Base-by-base conservation (phyloP, 2,329 filamentous ascomycete species). In the Mollisia scopiformis region DNA sequence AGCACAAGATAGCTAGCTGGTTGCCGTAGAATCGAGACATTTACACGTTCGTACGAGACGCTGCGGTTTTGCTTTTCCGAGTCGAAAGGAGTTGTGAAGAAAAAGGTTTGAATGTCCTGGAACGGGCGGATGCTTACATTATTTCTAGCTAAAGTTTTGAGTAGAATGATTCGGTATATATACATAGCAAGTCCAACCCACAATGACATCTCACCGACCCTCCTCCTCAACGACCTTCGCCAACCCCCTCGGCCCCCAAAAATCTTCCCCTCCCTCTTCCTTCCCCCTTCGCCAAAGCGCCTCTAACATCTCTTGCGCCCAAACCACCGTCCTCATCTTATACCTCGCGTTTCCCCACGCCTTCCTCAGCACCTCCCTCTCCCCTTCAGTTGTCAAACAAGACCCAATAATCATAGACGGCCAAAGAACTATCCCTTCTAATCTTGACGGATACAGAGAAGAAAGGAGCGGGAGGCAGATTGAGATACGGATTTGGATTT, bases 381-480 rank as follows among this genome's bases (percentile, higher is more conserved):
- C 46, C 19, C 46, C 28, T 31, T 53, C 19, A n/a, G 37, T 46
- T 11, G n/a, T 43, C 28, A 61, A 14, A 46, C 58, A 57, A 27
- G 47, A 53, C 2, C 58, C 47, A n/a, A 61, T 46, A 5, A 60
- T 57, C 31, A 60, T 30, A 1, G 35, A 30, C 2, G 58, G 58
- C 58, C 58, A 60, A 8, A 60, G 19, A 2, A 56, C 41, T 10
- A 60, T 19, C 11, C 58, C 47, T 37, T 51, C 58, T 37, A 56
- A 35, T 14, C 46, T 25, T 21, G 58, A 60, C 2, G 52, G 52
- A 31, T 41, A 60, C 2, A 60, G 53, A 19, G 58, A 39, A 2
- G 39, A 11, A 2, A 56, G 23, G 4, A 60, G 23, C 0, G 58
- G 58, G 10, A 60, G 30, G 30, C 46, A 50, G 7, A 46, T 52